phyloP scores from a whole-genome alignment of 495 filamentous ascomycete species.

The Lasiosphaeria ovina region DNA sequence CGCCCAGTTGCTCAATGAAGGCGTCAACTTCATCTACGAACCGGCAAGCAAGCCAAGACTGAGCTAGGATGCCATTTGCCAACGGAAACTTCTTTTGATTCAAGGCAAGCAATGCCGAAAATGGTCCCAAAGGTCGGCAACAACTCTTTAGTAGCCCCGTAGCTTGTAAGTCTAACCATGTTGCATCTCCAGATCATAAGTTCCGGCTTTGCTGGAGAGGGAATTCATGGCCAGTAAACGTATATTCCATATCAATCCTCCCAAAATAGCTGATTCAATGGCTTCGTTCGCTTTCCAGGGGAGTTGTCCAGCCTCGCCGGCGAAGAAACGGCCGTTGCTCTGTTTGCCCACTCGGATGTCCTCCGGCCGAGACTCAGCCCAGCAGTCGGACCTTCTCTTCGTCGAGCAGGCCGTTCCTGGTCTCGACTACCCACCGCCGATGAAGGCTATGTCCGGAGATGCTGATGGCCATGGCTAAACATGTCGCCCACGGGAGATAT shows the following conservation, averaged over 20 bases:
- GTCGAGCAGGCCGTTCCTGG: background rate
- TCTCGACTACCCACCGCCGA: slow-evolving; percentile 7
- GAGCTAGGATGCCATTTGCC: no score
- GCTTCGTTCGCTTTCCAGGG: background rate
- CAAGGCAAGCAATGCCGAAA: no score
- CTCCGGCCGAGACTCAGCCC: slow-evolving; percentile 2
- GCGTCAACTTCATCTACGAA: no score
- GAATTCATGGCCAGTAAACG: background rate
- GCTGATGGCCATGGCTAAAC: slow-evolving; percentile 42
- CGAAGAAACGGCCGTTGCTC: background rate
- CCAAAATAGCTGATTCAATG: background rate
- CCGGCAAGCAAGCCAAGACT: no score
- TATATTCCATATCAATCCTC: slow-evolving; percentile 2
- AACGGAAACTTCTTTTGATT: no score
- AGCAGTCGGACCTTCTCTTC: slow-evolving; percentile 20
- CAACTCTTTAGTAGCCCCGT: no score
- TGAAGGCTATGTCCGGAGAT: slow-evolving; percentile 21
- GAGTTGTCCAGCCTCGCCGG: background rate
- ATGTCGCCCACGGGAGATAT: slow-evolving; percentile 42
- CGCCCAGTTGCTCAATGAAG: no score
- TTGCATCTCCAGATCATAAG: no score
- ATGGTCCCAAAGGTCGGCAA: no score
- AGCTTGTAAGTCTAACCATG: no score
- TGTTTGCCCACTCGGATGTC: background rate
- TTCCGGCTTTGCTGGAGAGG: no score